Base-by-base conservation (phyloP, 2,329 filamentous ascomycete species). In the Colletotrichum sp. region DNA sequence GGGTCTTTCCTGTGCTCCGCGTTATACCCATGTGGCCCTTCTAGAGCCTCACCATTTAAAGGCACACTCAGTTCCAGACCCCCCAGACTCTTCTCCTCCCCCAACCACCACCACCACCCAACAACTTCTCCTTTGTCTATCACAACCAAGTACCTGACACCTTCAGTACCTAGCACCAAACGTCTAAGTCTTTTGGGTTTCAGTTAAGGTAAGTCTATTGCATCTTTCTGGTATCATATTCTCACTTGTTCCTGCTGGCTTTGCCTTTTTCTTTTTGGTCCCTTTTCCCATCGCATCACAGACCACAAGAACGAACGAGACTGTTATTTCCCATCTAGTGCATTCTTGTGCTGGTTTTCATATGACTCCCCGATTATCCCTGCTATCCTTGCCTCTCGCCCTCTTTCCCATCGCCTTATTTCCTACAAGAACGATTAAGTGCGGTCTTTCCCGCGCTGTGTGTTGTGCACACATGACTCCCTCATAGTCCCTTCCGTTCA, bases 341-440 rank as follows among this genome's bases (percentile, higher is more conserved):
- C 24, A 24, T 24, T 24, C 24, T 24, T 24, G 24, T 24, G 24
- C 24, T 24, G 24, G 24, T 24, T 24, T 24, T 24, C 24, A 24
- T 24, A 24, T 24, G 24, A 24, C 24, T 24, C 24, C 24, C 24
- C 24, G 24, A 24, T 24, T 24, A 24, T 24, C 24, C 24, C 24
- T 24, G 24, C 24, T 24, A 24, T 24, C 24, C 38, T 43, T 43
- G 38, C 38, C 38, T 10, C 16, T 43, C 18, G 1, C 38, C 18
- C 38, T 6, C 3, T 43, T 43, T n/a, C 5, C 38, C 0, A n/a
- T 3, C 3, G 38, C 38, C 18, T 10, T 43, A 0, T 10, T 1
- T n/a, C 18, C 38, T 3, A 8, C 3, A 43, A 6, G 38, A 43
- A 43, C 38, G 1, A 43, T 43, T 16, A 43, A 38, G 36, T 16